Percentiles rank a stretch among this genome's conserved stretches.
Conservation (phyloP, 2,329 filamentous ascomycete genomes). For the Rutstroemia sydowiana region DNA sequence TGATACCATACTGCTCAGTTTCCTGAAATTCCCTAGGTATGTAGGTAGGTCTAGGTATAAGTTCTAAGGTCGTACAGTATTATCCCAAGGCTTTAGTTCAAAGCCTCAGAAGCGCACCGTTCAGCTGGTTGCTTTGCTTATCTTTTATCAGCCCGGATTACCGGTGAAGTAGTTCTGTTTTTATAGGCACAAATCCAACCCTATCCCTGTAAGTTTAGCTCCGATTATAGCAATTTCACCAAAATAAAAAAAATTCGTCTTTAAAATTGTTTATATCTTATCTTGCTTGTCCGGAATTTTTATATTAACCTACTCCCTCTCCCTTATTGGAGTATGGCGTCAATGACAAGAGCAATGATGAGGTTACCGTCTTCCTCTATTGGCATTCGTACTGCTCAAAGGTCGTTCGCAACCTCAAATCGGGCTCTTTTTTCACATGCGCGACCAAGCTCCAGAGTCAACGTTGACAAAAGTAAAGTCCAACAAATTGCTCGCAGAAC, state of each 20-base stretch:
- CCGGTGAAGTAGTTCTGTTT: background rate
- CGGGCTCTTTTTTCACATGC: slow-evolving; percentile 20
- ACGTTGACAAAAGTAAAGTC: slow-evolving; percentile 23
- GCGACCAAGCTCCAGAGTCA: slow-evolving; percentile 21
- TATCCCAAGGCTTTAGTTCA: too few species aligned
- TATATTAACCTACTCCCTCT: background rate
- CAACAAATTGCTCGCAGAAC: slow-evolving; percentile 36
- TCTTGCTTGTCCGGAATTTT: background rate
- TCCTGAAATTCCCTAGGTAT: too few species aligned
- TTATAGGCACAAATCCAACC: background rate
- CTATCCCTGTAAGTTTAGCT: slow-evolving; percentile 5
- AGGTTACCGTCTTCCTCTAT: slow-evolving; percentile 27
- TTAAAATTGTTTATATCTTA: background rate
- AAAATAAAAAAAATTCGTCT: slow-evolving; percentile 10
- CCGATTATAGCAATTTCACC: slow-evolving; percentile 5
- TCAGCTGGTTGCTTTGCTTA: too few species aligned
- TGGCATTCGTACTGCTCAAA: slow-evolving; percentile 23
- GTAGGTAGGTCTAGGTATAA: too few species aligned
- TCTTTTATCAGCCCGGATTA: too few species aligned
- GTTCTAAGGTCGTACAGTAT: too few species aligned
- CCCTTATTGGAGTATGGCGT: slow-evolving; percentile 25
- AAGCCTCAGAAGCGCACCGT: too few species aligned
- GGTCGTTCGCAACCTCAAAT: slow-evolving; percentile 25
- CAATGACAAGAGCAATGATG: slow-evolving; percentile 28
- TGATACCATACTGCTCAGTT: too few species aligned